Evolutionary conservation across 768 basidiomycete genomes (phyloP), one percentile per base, ranked within the genome.

Genomic region (Lactarius vividus): DNA sequence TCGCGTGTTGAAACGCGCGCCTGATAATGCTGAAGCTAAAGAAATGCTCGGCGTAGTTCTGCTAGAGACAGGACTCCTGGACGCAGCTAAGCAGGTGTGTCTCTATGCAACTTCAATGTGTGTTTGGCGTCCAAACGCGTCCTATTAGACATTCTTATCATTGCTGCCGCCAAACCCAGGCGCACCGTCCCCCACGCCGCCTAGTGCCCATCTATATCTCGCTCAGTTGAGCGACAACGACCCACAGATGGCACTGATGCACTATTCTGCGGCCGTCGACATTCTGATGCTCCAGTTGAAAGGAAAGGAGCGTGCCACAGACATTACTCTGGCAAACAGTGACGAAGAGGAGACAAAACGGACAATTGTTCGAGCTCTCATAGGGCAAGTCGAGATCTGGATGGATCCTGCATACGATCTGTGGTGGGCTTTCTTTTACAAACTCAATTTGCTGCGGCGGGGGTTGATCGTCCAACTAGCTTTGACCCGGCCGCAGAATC

Each of bases 331-430:
- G 59, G 73, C 73, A 5, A 75, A 72, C 61, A 73, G 66, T 57
- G 85, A 84, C 68, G 86, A 89, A 64, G 74, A 79, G 3, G 88
- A 91, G 70, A 74, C 87, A 57, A 87, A 80, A 72, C 82, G 76
- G 37, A 91, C 86, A 72, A 86, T 89, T 63, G 87, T 94, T 13
- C 82, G 89, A 46, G 92, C 92, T 9, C 82, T 95, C 26, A 82
- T 94, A 35, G 90, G 89, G 9, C 94, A 95, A 83, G 89, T 96
- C 29, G 95, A 96, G 74, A 91, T 96, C 18, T 97, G 94, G 94
- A 96, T 97, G 94, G 91, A 95, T 72, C 90, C 90, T 35, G 82
- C 83, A 2, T 88, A 89, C 70, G 93, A 96, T 80, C 80, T 96
- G 58, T 96, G 94, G 94, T 89, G 71, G 59, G 85, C 73, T 37